Percentiles rank a stretch among this genome's conserved stretches.
Evolutionary conservation across 1,284 basidiomycete species (phyloP).

Genomic region (Puccinia horiana): DNA sequence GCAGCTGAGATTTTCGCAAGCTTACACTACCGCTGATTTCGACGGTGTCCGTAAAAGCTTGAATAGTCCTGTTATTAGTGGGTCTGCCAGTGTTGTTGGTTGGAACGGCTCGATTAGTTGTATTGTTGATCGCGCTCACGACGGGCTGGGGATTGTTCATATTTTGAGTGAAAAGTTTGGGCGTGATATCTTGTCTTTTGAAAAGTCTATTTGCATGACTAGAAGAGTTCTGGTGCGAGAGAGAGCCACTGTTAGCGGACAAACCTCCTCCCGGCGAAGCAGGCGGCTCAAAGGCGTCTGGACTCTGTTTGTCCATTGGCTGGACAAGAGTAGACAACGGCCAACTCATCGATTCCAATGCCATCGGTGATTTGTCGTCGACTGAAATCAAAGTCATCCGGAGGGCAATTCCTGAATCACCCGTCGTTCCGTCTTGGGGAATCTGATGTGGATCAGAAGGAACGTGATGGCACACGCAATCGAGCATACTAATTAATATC

Average conservation of each 20-base stretch:
- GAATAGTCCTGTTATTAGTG: not conserved
- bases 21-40: constrained; percentile 9
- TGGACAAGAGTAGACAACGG: not conserved
- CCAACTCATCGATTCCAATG: not conserved
- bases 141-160: not conserved
- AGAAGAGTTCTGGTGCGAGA: not conserved
- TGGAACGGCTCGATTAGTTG: not conserved
- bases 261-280: not conserved
- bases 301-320: not conserved
- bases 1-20: not conserved
- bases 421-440: not conserved
- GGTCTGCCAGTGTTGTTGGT: not conserved
- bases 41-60: not conserved
- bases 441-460: not conserved
- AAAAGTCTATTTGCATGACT: not conserved
- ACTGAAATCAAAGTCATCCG: not conserved
- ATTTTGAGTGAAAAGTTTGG: not conserved
- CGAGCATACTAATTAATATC: not conserved
- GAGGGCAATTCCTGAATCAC: not conserved
- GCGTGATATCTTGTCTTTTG: constrained; percentile 10
- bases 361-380: not conserved
- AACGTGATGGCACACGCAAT: not conserved
- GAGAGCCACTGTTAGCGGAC: not conserved
- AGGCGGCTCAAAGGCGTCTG: not conserved
- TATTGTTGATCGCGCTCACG: not conserved